Evolutionary conservation across 306 rosid species (phyloP), one percentile per base, ranked within the genome.

Genomic region (Vigna trinervia): DNA sequence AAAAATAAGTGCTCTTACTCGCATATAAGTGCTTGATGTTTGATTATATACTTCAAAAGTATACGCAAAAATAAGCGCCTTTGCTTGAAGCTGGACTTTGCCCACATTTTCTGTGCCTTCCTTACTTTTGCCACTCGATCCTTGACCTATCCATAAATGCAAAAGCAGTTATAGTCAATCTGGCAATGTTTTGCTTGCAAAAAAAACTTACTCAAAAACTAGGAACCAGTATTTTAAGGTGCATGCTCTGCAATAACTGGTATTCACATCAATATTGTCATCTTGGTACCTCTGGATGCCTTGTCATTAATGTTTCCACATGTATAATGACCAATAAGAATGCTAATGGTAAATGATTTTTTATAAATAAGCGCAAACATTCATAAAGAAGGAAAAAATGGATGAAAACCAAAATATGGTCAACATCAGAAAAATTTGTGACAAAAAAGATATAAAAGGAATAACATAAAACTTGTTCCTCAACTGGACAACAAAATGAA

Each of bases 1-100:
- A 51, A 53, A 66, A 34, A 69, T 20, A 51, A 71, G 61, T 22
- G 52, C 67, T 28, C 96, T 89, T 89, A 93, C 98, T 93, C 92
- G 92, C 98, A 93, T 86, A 93, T 91, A 72, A 93, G 96, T 64
- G 89, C 89, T 78, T 93, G 98, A 83, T 93, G 90, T 54, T 89
- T 92, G 65, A 93, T 81, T 69, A 93, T 91, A 77, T 91, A 93
- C 88, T 93, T 91, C 54, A 93, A 82, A 74, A 93, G 93, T 84
- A 93, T 89, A 23, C 95, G 90, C 75, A 93, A 85, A 88, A 93
- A 90, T 80, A 78, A 82, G 61, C 98, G 96, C 53, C 98, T 89
- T 87, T 91, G 95, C 92, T 89, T 93, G 89, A 93, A 93, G 84
- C 95, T 85, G 79, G 96, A 91, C 84, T 89, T 88, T 38, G 91